Base-by-base conservation (phyloP, 208 protist species). In the Blastocrithidia nonstop region DNA sequence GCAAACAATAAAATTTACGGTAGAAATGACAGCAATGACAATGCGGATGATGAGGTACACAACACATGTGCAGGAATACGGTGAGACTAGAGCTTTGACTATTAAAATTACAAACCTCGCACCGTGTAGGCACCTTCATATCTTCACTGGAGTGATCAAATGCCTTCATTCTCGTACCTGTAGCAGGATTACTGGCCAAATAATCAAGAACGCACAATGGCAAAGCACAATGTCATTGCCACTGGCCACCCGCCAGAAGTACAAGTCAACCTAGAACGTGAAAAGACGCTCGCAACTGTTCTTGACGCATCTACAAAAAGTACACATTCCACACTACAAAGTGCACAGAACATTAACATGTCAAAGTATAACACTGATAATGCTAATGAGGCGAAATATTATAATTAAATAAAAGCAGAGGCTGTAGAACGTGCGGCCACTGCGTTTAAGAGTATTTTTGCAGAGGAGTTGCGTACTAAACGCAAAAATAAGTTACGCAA, bases 51-150 rank as follows among this genome's bases (percentile, higher is more conserved):
- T 48, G 43, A 48, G 6, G 43, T 22, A 6, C 17, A 2, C 27
- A 16, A 27, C 36, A 20, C 32, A 15, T 9, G 29, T 40, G 22
- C 19, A 13, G 45, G 41, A 1, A 44, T 89, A 17, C 20, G 32
- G 23, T 90, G 73, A 67, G 57, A 71, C 13, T 75, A 90, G 25
- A 84, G 66, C 22, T 81, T 86, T 45, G 81, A 90, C 56, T 69
- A 82, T 61, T 69, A 63, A 23, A 74, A 90, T 53, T 86, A 84
- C 57, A 65, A 70, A 38, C 81, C 81, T 0, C 59, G 58, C 37
- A 70, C 56, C 40, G 24, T 54, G 1, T 32, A 23, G 16, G 39
- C 52, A 9, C 59, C 67, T 9, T 50, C 45, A n/a, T 69, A 59
- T 20, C 54, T 70, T 28, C 81, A 90, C 49, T 90, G 81, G 81